Conservation (phyloP, 345 rosid genomes). For the Eucalyptus pauciflora region DNA sequence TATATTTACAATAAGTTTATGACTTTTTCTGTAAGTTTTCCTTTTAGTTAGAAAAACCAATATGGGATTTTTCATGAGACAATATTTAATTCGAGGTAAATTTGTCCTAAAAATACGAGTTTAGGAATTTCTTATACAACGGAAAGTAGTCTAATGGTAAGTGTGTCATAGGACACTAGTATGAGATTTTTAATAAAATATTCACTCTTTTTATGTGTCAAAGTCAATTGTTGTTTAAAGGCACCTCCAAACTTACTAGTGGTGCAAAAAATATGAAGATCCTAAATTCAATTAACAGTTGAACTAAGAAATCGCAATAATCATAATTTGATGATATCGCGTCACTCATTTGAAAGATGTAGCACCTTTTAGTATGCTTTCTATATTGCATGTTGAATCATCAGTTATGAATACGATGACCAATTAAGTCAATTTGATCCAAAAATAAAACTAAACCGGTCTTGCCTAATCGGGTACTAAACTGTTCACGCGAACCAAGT, state of each 20-base stretch:
- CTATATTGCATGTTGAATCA: not conserved
- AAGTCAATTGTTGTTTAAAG: not conserved
- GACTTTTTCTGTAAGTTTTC: not conserved
- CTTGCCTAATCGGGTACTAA: not conserved
- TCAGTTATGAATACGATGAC: rapidly evolving
- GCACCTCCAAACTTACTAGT: too few species aligned
- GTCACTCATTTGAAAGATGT: not conserved
- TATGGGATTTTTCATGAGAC: not conserved
- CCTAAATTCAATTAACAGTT: too few species aligned
- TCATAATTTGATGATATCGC: not conserved
- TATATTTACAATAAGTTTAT: not conserved
- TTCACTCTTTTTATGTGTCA: rapidly evolving
- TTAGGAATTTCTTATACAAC: not conserved
- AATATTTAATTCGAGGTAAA: not conserved
- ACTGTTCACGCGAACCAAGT: not conserved
- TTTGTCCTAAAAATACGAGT: not conserved
- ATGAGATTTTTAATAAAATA: not conserved
- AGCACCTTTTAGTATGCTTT: not conserved
- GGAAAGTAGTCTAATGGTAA: not conserved
- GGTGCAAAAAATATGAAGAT: too few species aligned
- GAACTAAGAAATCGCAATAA: not conserved
- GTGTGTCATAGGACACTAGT: not conserved
- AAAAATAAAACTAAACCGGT: not conserved
- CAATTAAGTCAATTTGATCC: not conserved
- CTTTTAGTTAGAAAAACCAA: not conserved